Conservation (phyloP, 495 filamentous ascomycete species). For the Penicillium lividum region DNA sequence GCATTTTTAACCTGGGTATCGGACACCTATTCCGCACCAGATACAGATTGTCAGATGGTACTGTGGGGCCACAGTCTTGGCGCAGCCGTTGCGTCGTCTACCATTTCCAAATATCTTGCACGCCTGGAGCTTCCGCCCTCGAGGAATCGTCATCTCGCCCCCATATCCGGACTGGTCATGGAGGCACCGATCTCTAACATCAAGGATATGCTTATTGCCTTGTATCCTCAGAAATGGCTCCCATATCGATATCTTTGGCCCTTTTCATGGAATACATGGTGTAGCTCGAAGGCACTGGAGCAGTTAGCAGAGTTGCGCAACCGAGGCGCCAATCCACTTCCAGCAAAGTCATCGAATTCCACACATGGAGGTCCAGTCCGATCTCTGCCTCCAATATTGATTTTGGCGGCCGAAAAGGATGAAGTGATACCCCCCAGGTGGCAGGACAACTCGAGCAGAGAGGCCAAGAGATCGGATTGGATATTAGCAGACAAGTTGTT, state of each 20-base stretch:
- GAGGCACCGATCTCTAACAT: constrained; percentile 78
- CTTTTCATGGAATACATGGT: constrained; percentile 58
- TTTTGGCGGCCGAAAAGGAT: constrained; percentile 65
- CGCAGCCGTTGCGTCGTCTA: constrained; percentile 52
- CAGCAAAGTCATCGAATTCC: background rate
- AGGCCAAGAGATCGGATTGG: constrained; percentile 31
- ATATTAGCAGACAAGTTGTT: constrained; percentile 38
- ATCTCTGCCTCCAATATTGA: constrained; percentile 45
- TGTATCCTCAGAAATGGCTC: constrained; percentile 83
- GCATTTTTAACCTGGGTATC: constrained; percentile 60
- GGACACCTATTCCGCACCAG: constrained; percentile 29
- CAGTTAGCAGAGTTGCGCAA: constrained; percentile 33
- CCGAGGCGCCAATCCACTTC: background rate
- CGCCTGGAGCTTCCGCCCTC: constrained; percentile 19
- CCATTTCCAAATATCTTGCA: constrained; percentile 49
- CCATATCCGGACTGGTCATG: constrained; percentile 58
- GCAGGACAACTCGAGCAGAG: constrained; percentile 47
- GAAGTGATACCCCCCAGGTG: constrained; percentile 66
- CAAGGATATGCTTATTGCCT: constrained; percentile 66
- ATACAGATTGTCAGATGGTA: constrained; percentile 49
- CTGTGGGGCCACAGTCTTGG: constrained; percentile 87
- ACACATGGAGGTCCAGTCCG: background rate
- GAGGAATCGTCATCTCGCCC: constrained; percentile 13
- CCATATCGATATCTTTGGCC: constrained; percentile 66
- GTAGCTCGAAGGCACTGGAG: constrained; percentile 38